Conservation (phyloP, 257 asterid genomes). For the Solanum ossicruentum region DNA sequence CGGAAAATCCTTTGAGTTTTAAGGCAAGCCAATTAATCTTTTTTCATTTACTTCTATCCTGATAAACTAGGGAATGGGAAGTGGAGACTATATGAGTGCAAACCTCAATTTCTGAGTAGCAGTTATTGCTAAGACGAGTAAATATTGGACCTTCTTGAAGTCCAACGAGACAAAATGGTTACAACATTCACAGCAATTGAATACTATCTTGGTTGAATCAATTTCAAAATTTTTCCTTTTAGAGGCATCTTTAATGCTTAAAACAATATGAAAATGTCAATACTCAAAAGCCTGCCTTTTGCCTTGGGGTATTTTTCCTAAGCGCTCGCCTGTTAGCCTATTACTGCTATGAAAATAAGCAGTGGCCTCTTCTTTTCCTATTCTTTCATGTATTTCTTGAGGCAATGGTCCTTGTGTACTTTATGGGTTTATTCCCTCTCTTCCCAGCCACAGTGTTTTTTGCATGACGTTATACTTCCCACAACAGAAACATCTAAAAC, state of each 20-base stretch:
- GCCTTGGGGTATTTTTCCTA: background rate
- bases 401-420: background rate
- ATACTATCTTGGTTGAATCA: background rate
- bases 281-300: background rate
- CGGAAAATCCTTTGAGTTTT: slow-evolving; percentile 67
- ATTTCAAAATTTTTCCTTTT: background rate
- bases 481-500: background rate
- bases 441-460: background rate
- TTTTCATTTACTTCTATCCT: background rate
- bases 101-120: background rate
- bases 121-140: background rate
- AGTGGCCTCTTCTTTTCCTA: background rate
- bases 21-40: slow-evolving; percentile 34
- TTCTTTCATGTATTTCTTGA: background rate
- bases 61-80: background rate
- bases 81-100: background rate
- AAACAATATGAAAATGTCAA: background rate
- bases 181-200: background rate
- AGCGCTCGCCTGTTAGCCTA: background rate
- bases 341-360: background rate
- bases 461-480: background rate
- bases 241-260: background rate
- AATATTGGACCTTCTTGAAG: background rate
- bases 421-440: background rate
- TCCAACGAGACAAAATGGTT: background rate